Evolutionary conservation across 352 stramenopile species (phyloP).

Genomic region (Pythium insidiosum): DNA sequence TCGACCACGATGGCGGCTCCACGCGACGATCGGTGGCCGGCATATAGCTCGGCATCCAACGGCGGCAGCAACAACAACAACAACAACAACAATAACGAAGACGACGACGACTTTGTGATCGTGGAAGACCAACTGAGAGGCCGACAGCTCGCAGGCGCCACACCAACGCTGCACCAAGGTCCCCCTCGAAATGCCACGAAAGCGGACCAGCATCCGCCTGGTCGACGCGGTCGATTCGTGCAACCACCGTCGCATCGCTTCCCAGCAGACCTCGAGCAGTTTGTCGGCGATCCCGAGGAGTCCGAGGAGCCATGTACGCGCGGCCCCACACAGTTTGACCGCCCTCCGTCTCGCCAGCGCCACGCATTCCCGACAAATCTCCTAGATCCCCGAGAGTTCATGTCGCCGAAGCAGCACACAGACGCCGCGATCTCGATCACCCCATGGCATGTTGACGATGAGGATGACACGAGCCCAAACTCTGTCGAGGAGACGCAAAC

Average conservation of each 20-base stretch:
- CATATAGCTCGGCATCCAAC: no score
- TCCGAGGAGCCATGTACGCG: no score
- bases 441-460: constrained; percentile 14
- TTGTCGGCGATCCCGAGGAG: no score
- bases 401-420: constrained; percentile 13
- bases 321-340: no score
- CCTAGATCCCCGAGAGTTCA: constrained; percentile 34
- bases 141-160: not conserved
- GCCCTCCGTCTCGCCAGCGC: constrained; percentile 58
- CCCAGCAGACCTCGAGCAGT: no score
- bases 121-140: constrained; percentile 3
- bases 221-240: no score
- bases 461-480: constrained; percentile 4
- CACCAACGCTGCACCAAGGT: constrained; percentile 1
- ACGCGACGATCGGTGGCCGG: no score
- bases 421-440: constrained; percentile 10
- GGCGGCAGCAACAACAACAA: not conserved
- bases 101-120: constrained; percentile 13
- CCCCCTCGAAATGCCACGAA: no score
- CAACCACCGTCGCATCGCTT: no score
- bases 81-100: constrained; percentile 12
- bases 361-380: constrained; percentile 77
- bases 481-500: not conserved
- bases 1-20: no score
- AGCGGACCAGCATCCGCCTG: no score